Base-by-base conservation (phyloP, 768 basidiomycete species). In the Trametopsis cervina region DNA sequence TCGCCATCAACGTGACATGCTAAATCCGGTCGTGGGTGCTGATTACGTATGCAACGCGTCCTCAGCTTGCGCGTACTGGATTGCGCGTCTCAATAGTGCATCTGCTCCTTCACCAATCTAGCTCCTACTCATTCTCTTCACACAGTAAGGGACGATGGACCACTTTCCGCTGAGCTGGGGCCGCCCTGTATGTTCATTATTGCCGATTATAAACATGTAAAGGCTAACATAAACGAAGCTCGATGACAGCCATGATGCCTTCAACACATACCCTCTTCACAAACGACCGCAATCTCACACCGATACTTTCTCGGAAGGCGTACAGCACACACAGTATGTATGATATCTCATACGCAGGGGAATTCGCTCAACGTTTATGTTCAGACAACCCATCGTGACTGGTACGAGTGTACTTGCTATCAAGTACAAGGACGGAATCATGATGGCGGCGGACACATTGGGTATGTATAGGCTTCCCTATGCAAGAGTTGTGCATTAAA, bases 391-490 rank as follows among this genome's bases (percentile, higher is more conserved):
- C 9, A 83, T 98, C 51, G 91, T 97, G 7, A 98, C 95, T 0
- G 96, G 95, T 49, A 94, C 95, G n/a, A 89, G 86, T 48, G 92
- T 99, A 4, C 76, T 99, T 26, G 96, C 87, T 2, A 74, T 99
- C 67, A 89, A 89, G 68, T 98, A 78, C 76, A 92, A 94, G 66
- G 92, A 90, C 59, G 96, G 96, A 7, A 80, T 99, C 55, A 95
- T 99, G 89, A 83, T 99, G 75, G 93, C 96, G 24, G 93, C 96
- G 29, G 96, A 99, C 73, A 97, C 86, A 60, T 85, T 98, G 43
- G 94, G 94, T 94, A 53, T 47, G 78, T 64, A 15, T 21, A 24
- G 21, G 29, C 23, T 25, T 42, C n/a, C 6, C 33, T 37, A 2
- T 40, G 4, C 17, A 38, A n/a, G 36, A 40, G 24, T 26, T n/a